Conservation (phyloP, 2,329 filamentous ascomycete species). For the Sarocladium kiliense region DNA sequence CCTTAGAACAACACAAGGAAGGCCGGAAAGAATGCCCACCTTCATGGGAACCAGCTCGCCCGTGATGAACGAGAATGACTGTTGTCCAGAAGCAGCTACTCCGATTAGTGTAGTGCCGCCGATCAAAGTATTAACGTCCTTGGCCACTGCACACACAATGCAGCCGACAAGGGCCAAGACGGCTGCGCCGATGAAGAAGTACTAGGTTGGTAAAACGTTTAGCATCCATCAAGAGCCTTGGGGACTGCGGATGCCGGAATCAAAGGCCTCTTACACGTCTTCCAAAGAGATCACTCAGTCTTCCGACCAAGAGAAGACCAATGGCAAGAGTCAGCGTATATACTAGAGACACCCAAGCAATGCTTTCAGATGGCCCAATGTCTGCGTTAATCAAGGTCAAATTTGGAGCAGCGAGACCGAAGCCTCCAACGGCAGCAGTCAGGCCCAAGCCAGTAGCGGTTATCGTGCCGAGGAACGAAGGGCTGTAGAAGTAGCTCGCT, state of each 20-base stretch:
- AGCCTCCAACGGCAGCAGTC: conserved; percentile 5
- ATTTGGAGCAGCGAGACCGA: conserved; percentile 8
- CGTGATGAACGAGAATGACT: conserved; percentile 16
- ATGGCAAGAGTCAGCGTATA: conserved; percentile 16
- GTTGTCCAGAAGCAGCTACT: conserved; percentile 12
- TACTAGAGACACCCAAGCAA: conserved; percentile 13
- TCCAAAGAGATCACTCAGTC: conserved; percentile 31
- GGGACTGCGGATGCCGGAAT: no score
- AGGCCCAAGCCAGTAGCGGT: conserved; percentile 9
- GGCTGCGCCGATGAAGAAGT: conserved; percentile 24
- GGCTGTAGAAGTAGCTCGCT: conserved; percentile 10
- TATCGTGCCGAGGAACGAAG: conserved; percentile 10
- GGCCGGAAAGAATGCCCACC: no score
- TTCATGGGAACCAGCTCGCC: conserved; percentile 17
- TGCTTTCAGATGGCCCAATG: conserved; percentile 20
- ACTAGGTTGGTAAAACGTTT: no score
- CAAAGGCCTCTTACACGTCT: no score
- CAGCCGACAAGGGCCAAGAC: conserved; percentile 13
- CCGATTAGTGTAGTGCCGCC: conserved; percentile 15
- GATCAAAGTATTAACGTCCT: conserved; percentile 12
- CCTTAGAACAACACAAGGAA: no score
- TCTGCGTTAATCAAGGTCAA: conserved; percentile 4
- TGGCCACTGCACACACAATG: conserved; percentile 11
- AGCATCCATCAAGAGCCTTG: no score
- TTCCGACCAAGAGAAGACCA: conserved; percentile 14